Base-by-base conservation (phyloP, 2,329 filamentous ascomycete genomes). In the Simplicillium sp. region DNA sequence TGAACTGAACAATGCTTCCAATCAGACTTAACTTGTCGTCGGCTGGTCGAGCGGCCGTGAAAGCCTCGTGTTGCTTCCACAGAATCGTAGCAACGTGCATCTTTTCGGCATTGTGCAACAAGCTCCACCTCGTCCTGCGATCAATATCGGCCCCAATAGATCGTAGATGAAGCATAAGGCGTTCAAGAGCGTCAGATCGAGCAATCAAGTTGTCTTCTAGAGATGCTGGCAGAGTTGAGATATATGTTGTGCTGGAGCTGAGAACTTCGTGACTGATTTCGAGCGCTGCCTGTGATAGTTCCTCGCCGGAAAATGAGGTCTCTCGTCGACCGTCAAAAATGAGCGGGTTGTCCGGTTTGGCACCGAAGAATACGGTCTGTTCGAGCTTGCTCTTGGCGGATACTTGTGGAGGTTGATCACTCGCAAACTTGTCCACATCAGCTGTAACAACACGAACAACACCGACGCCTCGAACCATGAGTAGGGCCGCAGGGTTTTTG, bases 311-410 rank as follows among this genome's bases (percentile, higher is more conserved):
- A 48, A 92, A 94, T 4, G 73, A 70, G 36, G 82, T 67, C 41
- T 80, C 78, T 32, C 76, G 70, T 47, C 77, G 76, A 34, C 80
- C 75, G 34, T 82, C 77, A 52, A 98, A 87, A 46, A 88, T 80
- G n/a, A 98, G 65, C n/a, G 90, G 84, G 52, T 88, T 97, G 53
- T 86, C 80, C 46, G 82, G 74, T 55, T 85, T 80, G 37, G 78
- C 79, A 2, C 89, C 89, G 56, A 87, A 97, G 62, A 96, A 97
- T 1, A 97, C 84, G 3, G 89, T 89, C 63, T 98, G 89, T 55
- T 96, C 87, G 33, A 98, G 73, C 61, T 92, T 95, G 62, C 80
- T 86, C 62, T 87, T 92, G 7, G 87, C 84, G 1, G 85, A 89
- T 13, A 94, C 76, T 48, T 69, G 63, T 2, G 77, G 78, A 4